Conservation (phyloP, 352 stramenopile genomes). For the Blastocystis sp. region DNA sequence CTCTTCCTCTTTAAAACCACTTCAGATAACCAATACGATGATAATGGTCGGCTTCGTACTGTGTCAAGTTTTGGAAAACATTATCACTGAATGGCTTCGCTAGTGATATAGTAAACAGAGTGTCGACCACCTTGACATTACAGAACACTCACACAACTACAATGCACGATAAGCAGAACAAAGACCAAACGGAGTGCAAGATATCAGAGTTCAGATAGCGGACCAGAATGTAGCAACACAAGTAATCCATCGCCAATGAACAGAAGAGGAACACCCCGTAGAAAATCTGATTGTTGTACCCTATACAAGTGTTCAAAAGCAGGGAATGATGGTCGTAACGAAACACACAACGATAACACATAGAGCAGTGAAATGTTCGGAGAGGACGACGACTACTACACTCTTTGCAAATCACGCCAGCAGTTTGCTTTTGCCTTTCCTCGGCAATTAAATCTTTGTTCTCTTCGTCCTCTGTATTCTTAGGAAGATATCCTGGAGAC, state of each 20-base stretch:
- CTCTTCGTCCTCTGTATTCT: conserved; percentile 33
- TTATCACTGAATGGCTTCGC: conserved; percentile 46
- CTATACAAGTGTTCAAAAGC: conserved; percentile 37
- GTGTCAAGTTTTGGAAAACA: not conserved
- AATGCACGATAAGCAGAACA: not conserved
- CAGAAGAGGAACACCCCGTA: conserved; percentile 44
- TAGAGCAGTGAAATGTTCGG: conserved; percentile 20
- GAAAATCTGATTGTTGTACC: conserved; percentile 37
- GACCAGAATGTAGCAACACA: not conserved
- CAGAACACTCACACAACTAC: not conserved
- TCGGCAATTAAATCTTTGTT: conserved; percentile 13
- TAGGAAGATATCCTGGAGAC: not conserved
- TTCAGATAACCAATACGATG: conserved; percentile 47
- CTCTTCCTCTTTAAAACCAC: not conserved
- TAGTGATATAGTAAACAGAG: not conserved
- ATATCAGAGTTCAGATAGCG: not conserved
- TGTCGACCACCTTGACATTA: not conserved
- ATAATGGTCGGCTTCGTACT: conserved; percentile 52
- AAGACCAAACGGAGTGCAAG: not conserved
- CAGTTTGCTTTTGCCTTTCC: not conserved
- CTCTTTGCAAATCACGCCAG: not conserved
- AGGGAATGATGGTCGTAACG: conserved; percentile 44
- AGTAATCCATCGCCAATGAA: conserved; percentile 2
- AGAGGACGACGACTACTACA: conserved; percentile 35
- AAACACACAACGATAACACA: conserved; percentile 24